phyloP scores from a whole-genome alignment of 371 early-diverging fungal species.

The Mycotypha africana region DNA sequence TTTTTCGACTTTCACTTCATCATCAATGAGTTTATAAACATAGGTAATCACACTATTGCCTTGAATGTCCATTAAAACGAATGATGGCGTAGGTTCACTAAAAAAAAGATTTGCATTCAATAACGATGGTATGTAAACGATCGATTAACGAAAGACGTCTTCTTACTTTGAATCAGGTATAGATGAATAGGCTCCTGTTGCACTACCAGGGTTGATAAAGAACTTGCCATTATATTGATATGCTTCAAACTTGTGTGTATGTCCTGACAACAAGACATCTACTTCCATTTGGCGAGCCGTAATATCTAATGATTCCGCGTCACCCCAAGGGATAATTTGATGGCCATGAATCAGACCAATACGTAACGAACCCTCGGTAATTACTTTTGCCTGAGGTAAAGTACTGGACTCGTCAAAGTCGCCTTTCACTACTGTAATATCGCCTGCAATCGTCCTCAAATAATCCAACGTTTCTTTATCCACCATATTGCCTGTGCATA shows the following conservation, averaged over 20 bases:
- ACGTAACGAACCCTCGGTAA: constrained; percentile 70
- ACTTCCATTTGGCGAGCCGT: constrained; percentile 87
- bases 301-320: constrained; percentile 72
- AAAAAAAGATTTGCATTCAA: not conserved
- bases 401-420: constrained; percentile 75
- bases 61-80: constrained; percentile 93
- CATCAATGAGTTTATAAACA: constrained; percentile 87
- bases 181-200: constrained; percentile 80
- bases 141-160: not conserved
- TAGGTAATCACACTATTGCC: constrained; percentile 73
- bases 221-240: constrained; percentile 86
- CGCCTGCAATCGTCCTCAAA: constrained; percentile 76
- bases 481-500: constrained; percentile 88
- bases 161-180: constrained; percentile 37
- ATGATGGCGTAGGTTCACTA: constrained; percentile 75
- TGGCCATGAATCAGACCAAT: constrained; percentile 91
- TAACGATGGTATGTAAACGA: not conserved
- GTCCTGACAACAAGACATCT: constrained; percentile 83
- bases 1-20: constrained; percentile 90
- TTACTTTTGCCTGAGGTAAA: constrained; percentile 62
- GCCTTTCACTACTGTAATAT: constrained; percentile 76
- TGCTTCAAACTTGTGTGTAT: constrained; percentile 87
- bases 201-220: constrained; percentile 92
- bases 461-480: constrained; percentile 83
- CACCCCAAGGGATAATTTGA: constrained; percentile 86